Base-by-base conservation (phyloP, 2,329 filamentous ascomycete genomes). In the Aureobasidium mangrovei region DNA sequence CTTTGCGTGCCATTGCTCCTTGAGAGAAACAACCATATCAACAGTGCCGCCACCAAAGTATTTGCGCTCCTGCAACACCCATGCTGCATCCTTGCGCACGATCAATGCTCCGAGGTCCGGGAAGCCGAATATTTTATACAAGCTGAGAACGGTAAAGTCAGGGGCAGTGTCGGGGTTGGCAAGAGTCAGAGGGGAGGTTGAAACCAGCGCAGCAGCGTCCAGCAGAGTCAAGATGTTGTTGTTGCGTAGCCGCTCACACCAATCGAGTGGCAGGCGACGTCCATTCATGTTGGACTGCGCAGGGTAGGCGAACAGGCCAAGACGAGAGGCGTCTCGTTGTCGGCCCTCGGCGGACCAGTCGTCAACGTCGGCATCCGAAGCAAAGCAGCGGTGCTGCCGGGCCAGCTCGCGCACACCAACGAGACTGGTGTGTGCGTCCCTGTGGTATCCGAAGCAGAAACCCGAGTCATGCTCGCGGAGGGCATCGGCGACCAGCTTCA, bases 111-210 rank as follows among this genome's bases (percentile, higher is more conserved):
- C 91, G 1, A 97, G 74, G 60, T 97, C 88, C 0, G 91, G 91
- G 60, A 96, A 96, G 1, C 93, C 91, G 67, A 97, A 97, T 12
- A 96, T 91, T 69, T 97, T 98, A 73, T 96, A 94, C 60, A 97
- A 83, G 68, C 91, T 97, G 38, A 97, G 64, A 0, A 88, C 86
- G 0, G 82, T 85, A 61, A 97, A 97, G 67, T 97, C 91, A 1
- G 91, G 87, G 0, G 86, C 82, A 0, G 70, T 65, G 0, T 75
- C 72, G 0, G 76, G 61, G 60, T 86, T 71, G 55, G 81, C 75
- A 1, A 97, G 73, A 64, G 93, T 80, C 4, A 97, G 73, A 0
- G 82, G 82, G 3, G 86, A 82, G 0, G 91, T 95, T 4, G 90
- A 84, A 8, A 84, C 84, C 9, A 88, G 75, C 0, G 89, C 86